Base-by-base conservation (phyloP, 306 rosid genomes). In the Casuarina glauca region DNA sequence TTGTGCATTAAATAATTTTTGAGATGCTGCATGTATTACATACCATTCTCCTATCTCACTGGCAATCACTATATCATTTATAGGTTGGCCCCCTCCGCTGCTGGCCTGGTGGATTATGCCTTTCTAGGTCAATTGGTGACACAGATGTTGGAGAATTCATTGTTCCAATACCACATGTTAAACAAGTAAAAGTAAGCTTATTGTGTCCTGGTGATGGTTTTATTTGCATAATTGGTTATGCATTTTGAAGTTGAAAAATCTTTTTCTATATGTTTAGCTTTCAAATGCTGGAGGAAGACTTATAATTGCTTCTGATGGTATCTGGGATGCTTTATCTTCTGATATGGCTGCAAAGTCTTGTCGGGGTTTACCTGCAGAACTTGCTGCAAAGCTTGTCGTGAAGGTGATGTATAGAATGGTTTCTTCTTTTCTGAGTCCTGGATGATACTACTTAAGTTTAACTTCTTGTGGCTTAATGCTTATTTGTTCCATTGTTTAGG, bases 41-140 rank as follows among this genome's bases (percentile, higher is more conserved):
- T 70, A 26, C 74, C 76, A 78, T 45, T 60, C 57, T 45, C 74
- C 41, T 57, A 68, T 78, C 57, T 60, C 62, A 77, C 77, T 77
- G 58, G 32, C 9, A 38, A 51, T 70, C 71, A 73, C 45, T 81
- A 13, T 26, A 1, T 69, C 73, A 50, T 75, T 81, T 69, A 20
- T 72, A 96, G 98, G 98, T 96, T 19, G 99, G 99, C 43, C 99
- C 99, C 74, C 94, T 96, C 68, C 99, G 99, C 79, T 96, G 99
- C 89, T 95, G 99, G 99, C 99, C 99, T 66, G 99, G 99, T 82
- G 99, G 99, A 60, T 85, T 95, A 84, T 95, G 99, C 87, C 94
- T 95, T 75, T 95, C 99, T 84, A 82, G 99, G 79, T 95, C 99
- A 70, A 95, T 95, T 58, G 99, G 99, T 53, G 99, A 95, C 82